A percentile compares a stretch with the other conserved stretches of the same genome.
Evolutionary conservation across 495 filamentous ascomycete genomes (phyloP).

Genomic region (Talaromyces borbonicus): DNA sequence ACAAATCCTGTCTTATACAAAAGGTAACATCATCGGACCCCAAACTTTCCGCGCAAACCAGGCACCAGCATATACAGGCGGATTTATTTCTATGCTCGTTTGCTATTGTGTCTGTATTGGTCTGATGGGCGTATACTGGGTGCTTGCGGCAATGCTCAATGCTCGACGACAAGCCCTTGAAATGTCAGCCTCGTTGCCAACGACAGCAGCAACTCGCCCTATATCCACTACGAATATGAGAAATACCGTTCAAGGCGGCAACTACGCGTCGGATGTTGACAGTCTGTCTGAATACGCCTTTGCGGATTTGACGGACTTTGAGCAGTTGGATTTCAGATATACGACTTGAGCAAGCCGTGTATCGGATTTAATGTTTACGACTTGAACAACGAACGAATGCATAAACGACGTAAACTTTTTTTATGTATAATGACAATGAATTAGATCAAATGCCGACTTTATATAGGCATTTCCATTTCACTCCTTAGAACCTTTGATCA

Average conservation of each 20-base stretch:
- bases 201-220: background rate
- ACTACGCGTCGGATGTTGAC: background rate
- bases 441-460: no score
- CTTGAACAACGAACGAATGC: no score
- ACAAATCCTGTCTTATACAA: no score
- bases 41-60: conserved; percentile 48
- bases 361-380: no score
- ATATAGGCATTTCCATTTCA: no score
- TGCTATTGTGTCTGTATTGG: conserved; percentile 21
- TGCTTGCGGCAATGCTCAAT: conserved; percentile 16
- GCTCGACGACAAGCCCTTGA: background rate
- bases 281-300: conserved; percentile 11
- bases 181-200: background rate
- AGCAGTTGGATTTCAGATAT: conserved; percentile 22
- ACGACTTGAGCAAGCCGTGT: conserved; percentile 3
- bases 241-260: background rate
- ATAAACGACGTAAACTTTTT: no score
- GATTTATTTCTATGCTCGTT: conserved; percentile 21
- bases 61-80: conserved; percentile 34
- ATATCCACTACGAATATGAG: background rate
- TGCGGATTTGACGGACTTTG: conserved; percentile 21
- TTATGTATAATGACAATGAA: no score
- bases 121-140: conserved; percentile 19
- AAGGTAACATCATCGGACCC: conserved; percentile 52
- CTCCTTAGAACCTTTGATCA: no score